Percentiles rank a stretch among this genome's conserved stretches.
Conservation (phyloP, 768 basidiomycete species). For the Glaciozyma antarctica region DNA sequence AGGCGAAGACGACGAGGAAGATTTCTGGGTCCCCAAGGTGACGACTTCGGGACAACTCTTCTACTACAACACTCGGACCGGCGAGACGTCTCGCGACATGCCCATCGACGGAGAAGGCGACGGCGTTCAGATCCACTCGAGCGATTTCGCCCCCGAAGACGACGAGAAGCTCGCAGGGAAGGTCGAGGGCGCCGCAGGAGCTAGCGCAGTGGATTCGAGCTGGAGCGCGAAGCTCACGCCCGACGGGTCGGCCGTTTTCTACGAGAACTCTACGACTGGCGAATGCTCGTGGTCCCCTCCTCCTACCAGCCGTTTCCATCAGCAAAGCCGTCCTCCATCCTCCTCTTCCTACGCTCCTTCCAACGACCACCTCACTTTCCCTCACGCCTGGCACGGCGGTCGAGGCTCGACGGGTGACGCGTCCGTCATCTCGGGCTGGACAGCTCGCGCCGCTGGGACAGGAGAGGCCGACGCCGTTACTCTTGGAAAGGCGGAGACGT, state of each 20-base stretch:
- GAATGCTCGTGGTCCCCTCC: slow-evolving; percentile 18
- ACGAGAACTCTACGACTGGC: slow-evolving; percentile 20
- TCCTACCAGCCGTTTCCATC: background rate
- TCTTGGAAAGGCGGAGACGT: background rate
- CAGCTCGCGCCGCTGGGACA: slow-evolving; percentile 2
- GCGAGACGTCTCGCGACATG: slow-evolving; percentile 55
- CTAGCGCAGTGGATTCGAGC: background rate
- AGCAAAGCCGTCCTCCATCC: background rate
- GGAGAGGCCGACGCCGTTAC: background rate
- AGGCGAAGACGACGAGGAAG: slow-evolving; percentile 39
- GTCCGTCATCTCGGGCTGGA: slow-evolving; percentile 16
- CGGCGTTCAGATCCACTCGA: slow-evolving; percentile 16
- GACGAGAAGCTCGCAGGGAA: background rate
- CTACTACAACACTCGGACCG: slow-evolving; percentile 70
- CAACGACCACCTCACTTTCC: background rate
- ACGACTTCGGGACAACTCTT: slow-evolving; percentile 80
- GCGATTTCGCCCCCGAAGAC: background rate
- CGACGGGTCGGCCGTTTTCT: slow-evolving; percentile 12
- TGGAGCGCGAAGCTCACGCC: slow-evolving; percentile 13
- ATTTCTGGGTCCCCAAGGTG: slow-evolving; percentile 87
- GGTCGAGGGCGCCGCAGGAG: background rate
- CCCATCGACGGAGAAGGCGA: slow-evolving; percentile 27
- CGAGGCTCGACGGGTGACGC: slow-evolving; percentile 12
- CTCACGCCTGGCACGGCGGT: background rate
- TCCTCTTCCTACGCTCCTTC: background rate